phyloP scores from a whole-genome alignment of 345 rosid genomes.

The Eutrema japonicum region DNA sequence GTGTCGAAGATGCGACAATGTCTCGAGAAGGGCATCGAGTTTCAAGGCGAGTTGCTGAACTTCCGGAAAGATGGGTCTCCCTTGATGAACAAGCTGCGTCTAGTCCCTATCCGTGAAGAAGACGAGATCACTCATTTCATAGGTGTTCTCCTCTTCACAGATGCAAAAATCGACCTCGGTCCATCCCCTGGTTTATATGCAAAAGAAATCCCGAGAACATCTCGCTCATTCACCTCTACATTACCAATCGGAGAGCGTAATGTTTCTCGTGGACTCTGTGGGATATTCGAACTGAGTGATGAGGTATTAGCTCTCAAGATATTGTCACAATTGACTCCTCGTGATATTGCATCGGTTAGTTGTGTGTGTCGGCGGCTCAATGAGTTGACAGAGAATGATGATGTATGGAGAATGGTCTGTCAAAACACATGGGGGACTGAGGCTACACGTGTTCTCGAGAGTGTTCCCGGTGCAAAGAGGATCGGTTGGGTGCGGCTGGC shows the following conservation, averaged over 20 bases:
- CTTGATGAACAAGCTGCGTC: constrained; percentile 73
- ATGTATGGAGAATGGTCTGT: constrained; percentile 93
- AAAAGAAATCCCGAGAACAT: constrained; percentile 55
- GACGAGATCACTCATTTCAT: constrained; percentile 84
- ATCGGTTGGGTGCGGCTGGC: constrained; percentile 89
- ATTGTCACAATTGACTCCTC: constrained; percentile 77
- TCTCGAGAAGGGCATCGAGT: constrained; percentile 82
- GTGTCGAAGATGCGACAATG: constrained; percentile 82
- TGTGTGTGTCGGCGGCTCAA: constrained; percentile 70
- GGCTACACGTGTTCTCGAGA: constrained; percentile 79
- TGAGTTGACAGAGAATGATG: constrained; percentile 80
- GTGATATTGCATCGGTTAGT: constrained; percentile 85
- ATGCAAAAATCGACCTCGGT: constrained; percentile 78
- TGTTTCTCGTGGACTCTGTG: constrained; percentile 70
- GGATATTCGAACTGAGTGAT: constrained; percentile 73
- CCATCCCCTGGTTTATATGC: constrained; percentile 59
- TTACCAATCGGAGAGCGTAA: constrained; percentile 61
- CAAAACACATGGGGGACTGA: constrained; percentile 95
- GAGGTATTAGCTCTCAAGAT: constrained; percentile 75
- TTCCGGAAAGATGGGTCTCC: constrained; percentile 92
- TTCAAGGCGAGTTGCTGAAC: constrained; percentile 88
- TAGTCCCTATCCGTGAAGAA: constrained; percentile 86
- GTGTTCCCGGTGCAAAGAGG: constrained; percentile 85
- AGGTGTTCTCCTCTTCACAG: constrained; percentile 81
- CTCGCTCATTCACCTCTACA: constrained; percentile 51